Conservation (phyloP, 371 early-diverging fungal genomes). For the Racocetra persica region DNA sequence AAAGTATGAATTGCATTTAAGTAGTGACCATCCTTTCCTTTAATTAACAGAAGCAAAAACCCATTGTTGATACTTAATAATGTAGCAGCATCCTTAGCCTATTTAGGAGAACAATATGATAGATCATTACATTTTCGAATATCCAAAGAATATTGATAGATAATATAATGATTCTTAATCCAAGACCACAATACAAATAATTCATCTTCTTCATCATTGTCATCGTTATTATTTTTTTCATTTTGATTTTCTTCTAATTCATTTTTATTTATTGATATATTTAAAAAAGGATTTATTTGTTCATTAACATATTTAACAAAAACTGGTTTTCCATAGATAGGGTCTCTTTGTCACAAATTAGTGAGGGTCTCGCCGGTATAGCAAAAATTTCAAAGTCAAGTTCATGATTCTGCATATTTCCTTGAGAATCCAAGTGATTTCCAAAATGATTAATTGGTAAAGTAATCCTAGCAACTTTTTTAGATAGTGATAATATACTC, state of each 20-base stretch:
- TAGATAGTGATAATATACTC: too few species aligned
- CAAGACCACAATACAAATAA: neutral
- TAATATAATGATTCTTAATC: neutral
- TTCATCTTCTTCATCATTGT: neutral
- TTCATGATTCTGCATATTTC: neutral
- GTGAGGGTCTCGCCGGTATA: neutral
- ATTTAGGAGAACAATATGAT: neutral
- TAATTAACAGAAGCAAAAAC: neutral
- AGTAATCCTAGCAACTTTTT: too few species aligned
- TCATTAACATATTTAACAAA: neutral
- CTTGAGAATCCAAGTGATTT: neutral
- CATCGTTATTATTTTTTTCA: too few species aligned
- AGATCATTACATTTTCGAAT: neutral
- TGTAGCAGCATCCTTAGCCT: neutral
- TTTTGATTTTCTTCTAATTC: too few species aligned
- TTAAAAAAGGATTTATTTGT: too few species aligned
- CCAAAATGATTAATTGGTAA: too few species aligned
- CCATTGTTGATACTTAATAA: neutral
- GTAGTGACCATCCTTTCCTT: neutral
- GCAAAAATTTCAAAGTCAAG: neutral
- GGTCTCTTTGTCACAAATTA: neutral
- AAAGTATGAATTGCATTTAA: neutral
- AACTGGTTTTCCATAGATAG: neutral
- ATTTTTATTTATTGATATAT: too few species aligned
- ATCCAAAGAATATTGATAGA: constrained; percentile 1